These are phyloP conservation scores for Hygrophoropsis aurantiaca DNA, from an alignment of 768 basidiomycete species.

Conservation along the genomic window DNA sequence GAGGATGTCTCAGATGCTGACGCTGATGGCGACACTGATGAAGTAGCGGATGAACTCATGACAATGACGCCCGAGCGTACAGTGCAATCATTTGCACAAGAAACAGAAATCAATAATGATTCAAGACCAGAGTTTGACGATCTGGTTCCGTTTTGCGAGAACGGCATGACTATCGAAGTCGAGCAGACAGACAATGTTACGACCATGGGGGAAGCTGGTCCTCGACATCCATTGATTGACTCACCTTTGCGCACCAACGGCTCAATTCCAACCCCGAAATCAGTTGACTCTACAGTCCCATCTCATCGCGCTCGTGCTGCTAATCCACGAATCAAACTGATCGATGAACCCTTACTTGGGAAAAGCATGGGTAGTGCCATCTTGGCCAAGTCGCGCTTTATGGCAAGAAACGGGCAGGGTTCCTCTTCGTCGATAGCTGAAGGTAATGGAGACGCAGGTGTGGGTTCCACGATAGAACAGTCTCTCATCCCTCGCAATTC, in stretches of 20 bases:
- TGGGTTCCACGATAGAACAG: conserved; percentile 3
- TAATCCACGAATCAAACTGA: conserved; percentile 55
- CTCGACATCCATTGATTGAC: conserved; percentile 29
- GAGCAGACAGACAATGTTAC: conserved; percentile 12
- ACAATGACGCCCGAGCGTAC: conserved; percentile 19
- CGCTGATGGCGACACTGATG: conserved; percentile 31
- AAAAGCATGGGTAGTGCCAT: conserved; percentile 39
- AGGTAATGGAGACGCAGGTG: conserved; percentile 2
- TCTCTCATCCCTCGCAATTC: conserved; percentile 39
- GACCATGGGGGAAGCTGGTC: background rate
- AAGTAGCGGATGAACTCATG: conserved; percentile 35
- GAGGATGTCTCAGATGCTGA: conserved; percentile 35
- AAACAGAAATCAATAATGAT: conserved; percentile 6
- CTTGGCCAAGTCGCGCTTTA: conserved; percentile 48
- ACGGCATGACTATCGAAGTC: conserved; percentile 30
- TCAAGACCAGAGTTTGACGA: conserved; percentile 24
- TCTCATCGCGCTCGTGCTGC: conserved; percentile 47
- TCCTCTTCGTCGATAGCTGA: too few relatives aligned
- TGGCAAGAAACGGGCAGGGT: conserved; percentile 18
- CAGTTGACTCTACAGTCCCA: conserved; percentile 16
- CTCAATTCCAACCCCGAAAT: conserved; percentile 5
- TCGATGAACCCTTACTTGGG: conserved; percentile 35
- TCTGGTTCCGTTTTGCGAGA: conserved; percentile 27
- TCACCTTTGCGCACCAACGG: conserved; percentile 16
- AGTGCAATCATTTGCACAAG: conserved; percentile 12